phyloP scores from a whole-genome alignment of 495 filamentous ascomycete species.

The Hyaloscypha hepaticicola region DNA sequence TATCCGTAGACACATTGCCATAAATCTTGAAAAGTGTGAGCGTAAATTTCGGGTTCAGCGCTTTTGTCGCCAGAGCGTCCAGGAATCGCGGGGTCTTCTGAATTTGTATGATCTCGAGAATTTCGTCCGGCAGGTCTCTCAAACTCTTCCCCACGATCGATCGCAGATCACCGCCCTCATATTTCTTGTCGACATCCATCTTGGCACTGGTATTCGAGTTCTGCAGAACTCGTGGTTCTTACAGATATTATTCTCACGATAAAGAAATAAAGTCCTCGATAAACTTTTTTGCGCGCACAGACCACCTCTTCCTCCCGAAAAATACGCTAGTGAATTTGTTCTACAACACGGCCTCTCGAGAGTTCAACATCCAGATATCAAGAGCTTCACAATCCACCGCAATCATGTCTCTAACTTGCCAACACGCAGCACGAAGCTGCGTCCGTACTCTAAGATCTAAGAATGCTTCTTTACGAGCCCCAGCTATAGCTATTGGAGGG shows the following conservation, averaged over 20 bases:
- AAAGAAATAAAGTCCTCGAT: constrained; percentile 15
- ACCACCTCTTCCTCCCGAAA: neutral
- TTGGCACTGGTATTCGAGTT: constrained; percentile 34
- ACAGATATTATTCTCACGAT: constrained; percentile 1
- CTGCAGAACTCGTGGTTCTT: constrained; percentile 1
- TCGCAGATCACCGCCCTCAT: constrained; percentile 38
- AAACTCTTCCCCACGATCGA: constrained; percentile 43
- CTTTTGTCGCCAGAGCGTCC: constrained; percentile 63
- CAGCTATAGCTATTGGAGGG: constrained; percentile 40
- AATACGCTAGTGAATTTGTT: constrained; percentile 2
- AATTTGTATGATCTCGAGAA: constrained; percentile 61
- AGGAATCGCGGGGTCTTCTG: constrained; percentile 65
- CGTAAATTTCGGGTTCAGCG: constrained; percentile 64
- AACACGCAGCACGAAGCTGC: constrained; percentile 59
- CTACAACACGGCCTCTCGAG: constrained; percentile 3
- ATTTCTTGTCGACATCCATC: constrained; percentile 41
- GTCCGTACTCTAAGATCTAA: constrained; percentile 51
- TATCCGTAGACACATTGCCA: constrained; percentile 70
- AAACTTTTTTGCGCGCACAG: constrained; percentile 25
- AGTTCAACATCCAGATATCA: neutral
- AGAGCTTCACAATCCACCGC: constrained; percentile 5
- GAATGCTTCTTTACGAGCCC: constrained; percentile 34
- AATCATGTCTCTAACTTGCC: constrained; percentile 59
- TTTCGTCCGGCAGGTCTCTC: constrained; percentile 61
- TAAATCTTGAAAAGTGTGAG: constrained; percentile 68